These are phyloP conservation scores for Pterocarpus macrocarpus DNA, from an alignment of 306 rosid species.

Conservation along the genomic window DNA sequence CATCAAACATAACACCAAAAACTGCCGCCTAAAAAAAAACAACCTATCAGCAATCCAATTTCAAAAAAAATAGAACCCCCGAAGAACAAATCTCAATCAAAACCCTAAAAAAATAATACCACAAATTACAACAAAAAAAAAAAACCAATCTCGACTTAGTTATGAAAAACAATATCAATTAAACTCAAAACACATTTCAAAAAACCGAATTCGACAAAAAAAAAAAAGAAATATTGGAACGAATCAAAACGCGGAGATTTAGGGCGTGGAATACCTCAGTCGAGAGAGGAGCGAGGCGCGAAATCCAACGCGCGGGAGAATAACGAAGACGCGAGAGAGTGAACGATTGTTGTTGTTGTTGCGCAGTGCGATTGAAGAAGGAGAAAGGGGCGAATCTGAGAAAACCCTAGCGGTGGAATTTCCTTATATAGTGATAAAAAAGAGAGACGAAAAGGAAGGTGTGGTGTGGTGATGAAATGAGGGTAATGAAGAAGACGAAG, in stretches of 20 bases:
- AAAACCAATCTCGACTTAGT: constrained; percentile 19
- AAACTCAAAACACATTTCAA: constrained; percentile 1
- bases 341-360: not conserved
- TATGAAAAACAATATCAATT: constrained; percentile 17
- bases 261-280: constrained; percentile 61
- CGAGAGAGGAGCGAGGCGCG: not conserved
- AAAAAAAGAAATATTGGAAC: not conserved
- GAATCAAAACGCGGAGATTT: constrained; percentile 14
- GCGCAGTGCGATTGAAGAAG: constrained; percentile 40
- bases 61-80: constrained; percentile 44
- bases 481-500: constrained; percentile 53
- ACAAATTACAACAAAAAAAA: constrained; percentile 12
- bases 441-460: constrained; percentile 48
- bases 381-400: constrained; percentile 11
- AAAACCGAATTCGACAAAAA: constrained; percentile 1
- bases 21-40: constrained; percentile 47
- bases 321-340: not conserved
- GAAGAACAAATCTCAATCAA: constrained; percentile 54
- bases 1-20: constrained; percentile 70
- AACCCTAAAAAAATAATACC: constrained; percentile 51
- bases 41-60: constrained; percentile 27
- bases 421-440: constrained; percentile 46
- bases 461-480: not conserved
- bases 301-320: not conserved
- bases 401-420: constrained; percentile 73